These are phyloP conservation scores for Obelidium mucronatum DNA, from an alignment of 192 early-diverging fungal species.

Conservation along the genomic window DNA sequence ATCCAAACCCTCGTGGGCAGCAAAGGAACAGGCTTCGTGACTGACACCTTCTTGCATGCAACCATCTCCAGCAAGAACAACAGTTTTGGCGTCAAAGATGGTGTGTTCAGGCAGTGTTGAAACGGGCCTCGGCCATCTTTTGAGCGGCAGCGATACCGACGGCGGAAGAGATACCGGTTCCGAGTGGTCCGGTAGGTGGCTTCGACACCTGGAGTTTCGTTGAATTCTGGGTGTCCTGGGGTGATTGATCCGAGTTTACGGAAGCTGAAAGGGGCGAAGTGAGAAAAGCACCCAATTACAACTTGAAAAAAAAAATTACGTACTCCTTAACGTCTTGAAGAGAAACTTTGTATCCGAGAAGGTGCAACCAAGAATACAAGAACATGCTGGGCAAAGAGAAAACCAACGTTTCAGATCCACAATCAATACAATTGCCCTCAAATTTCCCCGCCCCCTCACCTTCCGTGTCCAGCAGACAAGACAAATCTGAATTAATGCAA, in stretches of 20 bases:
- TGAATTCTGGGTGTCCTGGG: constrained; percentile 93
- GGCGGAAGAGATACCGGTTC: constrained; percentile 90
- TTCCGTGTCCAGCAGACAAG: constrained; percentile 94
- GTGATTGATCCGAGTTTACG: constrained; percentile 66
- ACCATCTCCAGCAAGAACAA: constrained; percentile 88
- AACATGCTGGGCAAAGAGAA: constrained; percentile 60
- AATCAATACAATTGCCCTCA: no score
- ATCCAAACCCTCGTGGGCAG: constrained; percentile 89
- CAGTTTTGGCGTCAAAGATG: constrained; percentile 88
- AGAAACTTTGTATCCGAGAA: constrained; percentile 85
- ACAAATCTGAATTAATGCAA: constrained; percentile 66
- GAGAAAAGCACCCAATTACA: not conserved
- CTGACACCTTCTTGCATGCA: constrained; percentile 98
- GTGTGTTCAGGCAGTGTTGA: constrained; percentile 89
- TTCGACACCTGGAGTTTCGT: constrained; percentile 88
- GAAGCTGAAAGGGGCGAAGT: constrained; percentile 30
- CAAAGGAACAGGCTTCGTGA: constrained; percentile 89
- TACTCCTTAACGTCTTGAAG: constrained; percentile 90
- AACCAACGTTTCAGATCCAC: no score
- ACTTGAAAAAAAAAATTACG: not conserved
- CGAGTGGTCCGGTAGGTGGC: constrained; percentile 97
- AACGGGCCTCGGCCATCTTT: constrained; percentile 87
- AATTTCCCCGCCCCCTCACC: no score
- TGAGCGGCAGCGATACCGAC: constrained; percentile 94
- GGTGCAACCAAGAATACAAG: constrained; percentile 89